These are phyloP conservation scores for Balakata baccata DNA, from an alignment of 345 rosid genomes.

Conservation along the genomic window DNA sequence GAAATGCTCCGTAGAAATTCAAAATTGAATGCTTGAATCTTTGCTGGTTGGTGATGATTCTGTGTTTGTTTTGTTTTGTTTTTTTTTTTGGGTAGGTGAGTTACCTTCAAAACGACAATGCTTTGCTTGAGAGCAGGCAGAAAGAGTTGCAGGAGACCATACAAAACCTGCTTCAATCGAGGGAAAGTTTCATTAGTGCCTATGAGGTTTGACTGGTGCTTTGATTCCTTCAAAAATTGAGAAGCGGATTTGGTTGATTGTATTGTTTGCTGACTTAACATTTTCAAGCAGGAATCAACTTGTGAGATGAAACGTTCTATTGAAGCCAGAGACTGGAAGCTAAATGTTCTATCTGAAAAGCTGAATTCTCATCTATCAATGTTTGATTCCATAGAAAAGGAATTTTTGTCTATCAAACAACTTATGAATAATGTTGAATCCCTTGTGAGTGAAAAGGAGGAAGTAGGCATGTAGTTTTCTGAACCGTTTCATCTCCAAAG, in stretches of 20 bases:
- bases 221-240: not conserved
- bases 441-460: not conserved
- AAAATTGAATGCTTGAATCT: not conserved
- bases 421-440: not conserved
- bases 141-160: slow-evolving; percentile 57
- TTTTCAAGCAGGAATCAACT: not conserved
- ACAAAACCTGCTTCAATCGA: slow-evolving; percentile 56
- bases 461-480: slow-evolving; percentile 2
- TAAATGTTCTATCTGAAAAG: not conserved
- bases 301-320: not conserved
- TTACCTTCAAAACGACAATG: slow-evolving; percentile 65
- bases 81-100: slow-evolving; percentile 48
- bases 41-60: not conserved
- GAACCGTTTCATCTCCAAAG: not conserved
- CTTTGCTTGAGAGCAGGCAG: slow-evolving; percentile 59
- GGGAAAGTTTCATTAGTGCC: slow-evolving; percentile 41
- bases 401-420: not conserved
- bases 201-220: not conserved
- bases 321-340: not conserved
- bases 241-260: not conserved
- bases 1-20: slow-evolving; percentile 16
- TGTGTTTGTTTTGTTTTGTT: slow-evolving; percentile 1
- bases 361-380: not conserved
- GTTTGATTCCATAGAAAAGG: not conserved
- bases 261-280: not conserved